Evolutionary conservation across 768 basidiomycete species (phyloP), one percentile per base, ranked within the genome.

Genomic region (Collybia nuda): DNA sequence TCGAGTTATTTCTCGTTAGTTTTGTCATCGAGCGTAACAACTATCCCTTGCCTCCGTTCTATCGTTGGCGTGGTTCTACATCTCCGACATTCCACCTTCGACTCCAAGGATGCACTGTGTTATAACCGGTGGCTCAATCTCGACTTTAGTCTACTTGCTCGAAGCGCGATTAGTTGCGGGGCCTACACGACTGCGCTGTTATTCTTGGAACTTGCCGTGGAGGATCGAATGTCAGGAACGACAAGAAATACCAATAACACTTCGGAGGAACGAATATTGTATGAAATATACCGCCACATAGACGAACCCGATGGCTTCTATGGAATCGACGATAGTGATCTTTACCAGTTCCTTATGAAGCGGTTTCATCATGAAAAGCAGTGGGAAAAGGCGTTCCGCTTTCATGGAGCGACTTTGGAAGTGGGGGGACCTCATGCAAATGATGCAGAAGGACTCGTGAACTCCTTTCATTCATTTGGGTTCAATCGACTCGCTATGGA

Each of bases 251-350:
- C 41, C 19, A 18, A 40, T 4, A 53, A 59, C 2, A 65, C 68
- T 14, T 70, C 76, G 1, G 90, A 93, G 56, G 73, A 88, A 39
- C 36, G 35, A 50, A 75, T 95, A 21, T 71, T 98, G 18, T 98
- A 93, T 70, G 87, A 88, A 44, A 93, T 98, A 44, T 99, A 98
- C 62, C 84, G 85, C 47, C 88, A 93, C 58, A 93, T 99, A 52
- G 95, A 97, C 61, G 97, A 99, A 64, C 95, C 95, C 0, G 97
- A 99, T 59, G 94, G 97, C 1, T 99, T 99, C 65, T 99, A 99
- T 66, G 93, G 93, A 5, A 93, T 98, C 52, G 78, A 86, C 54
- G 84, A 88, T 6, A 68, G 77, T 26, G 84, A 98, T 61, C 78
- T 90, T n/a, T 79, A 83, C 21, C 78, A 81, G 39, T 89, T 94